Conservation (phyloP, 1,139 yeast species). For the Geotrichum aggregatum region DNA sequence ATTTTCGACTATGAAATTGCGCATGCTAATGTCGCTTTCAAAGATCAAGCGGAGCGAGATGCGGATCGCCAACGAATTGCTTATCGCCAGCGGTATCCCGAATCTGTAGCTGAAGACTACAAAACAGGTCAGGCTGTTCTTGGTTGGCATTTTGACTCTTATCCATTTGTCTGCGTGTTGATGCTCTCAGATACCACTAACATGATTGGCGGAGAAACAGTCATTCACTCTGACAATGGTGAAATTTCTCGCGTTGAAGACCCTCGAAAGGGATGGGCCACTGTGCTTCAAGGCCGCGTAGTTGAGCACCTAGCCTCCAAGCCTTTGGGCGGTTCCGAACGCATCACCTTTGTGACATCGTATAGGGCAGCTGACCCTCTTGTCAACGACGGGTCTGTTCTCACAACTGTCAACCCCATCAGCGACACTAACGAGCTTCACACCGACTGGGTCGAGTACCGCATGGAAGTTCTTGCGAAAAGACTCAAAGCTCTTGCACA, state of each 20-base stretch:
- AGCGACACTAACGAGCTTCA: slow-evolving; percentile 41
- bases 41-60: slow-evolving; percentile 22
- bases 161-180: slow-evolving; percentile 60
- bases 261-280: slow-evolving; percentile 53
- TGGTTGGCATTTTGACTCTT: slow-evolving; percentile 58
- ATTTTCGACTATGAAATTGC: slow-evolving; percentile 55
- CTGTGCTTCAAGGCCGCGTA: slow-evolving; percentile 53
- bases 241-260: slow-evolving; percentile 48
- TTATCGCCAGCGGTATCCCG: slow-evolving; percentile 44
- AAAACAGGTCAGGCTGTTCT: slow-evolving; percentile 26
- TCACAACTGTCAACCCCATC: slow-evolving; percentile 44
- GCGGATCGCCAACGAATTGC: slow-evolving; percentile 18
- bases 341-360: slow-evolving; percentile 51
- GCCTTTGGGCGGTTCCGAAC: slow-evolving; percentile 50
- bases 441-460: slow-evolving; percentile 46
- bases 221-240: slow-evolving; percentile 45
- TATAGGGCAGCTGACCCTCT: slow-evolving; percentile 44
- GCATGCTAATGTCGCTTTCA: slow-evolving; percentile 47
- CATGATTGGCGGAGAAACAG: slow-evolving; percentile 60
- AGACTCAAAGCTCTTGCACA: slow-evolving; percentile 9
- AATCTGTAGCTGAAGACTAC: slow-evolving; percentile 36
- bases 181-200: slow-evolving; percentile 54
- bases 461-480: slow-evolving; percentile 33
- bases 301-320: slow-evolving; percentile 56
- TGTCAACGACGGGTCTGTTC: slow-evolving; percentile 42